Evolutionary conservation across 2,329 filamentous ascomycete genomes (phyloP), one percentile per base, ranked within the genome.

Genomic region (Lizonia empirigonia): DNA sequence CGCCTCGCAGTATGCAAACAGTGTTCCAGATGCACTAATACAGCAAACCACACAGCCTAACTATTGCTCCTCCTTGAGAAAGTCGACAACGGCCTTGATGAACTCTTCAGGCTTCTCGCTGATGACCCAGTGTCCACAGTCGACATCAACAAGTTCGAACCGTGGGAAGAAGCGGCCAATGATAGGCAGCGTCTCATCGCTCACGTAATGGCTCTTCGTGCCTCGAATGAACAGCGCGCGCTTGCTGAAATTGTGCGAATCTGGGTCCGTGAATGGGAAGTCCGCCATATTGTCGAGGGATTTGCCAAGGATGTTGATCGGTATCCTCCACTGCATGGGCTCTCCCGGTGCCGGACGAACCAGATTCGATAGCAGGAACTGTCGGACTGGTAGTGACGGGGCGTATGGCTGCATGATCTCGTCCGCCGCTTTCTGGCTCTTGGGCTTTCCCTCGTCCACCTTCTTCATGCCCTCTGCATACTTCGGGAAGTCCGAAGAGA

Each of bases 361-460:
- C 30, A 97, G 78, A 69, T 97, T 99, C 9, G 89, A 90, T 1
- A 99, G 83, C 13, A 99, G 82, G 72, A 97, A 99, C 68, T 97
- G 92, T 2, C 94, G 87, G 60, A 99, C 87, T 0, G 86, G 78
- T 4, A 95, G 73, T 12, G 87, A 86, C 67, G 83, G 74, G 70
- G 95, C 93, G 68, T 88, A 93, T 1, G 85, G 79, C 44, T 84
- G 74, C 18, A 97, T 77, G 38, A 97, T 91, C 52, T 81, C 78
- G 71, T 97, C 90, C 1, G 93, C 93, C 39, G 96, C 89, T 13
- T 82, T 82, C 63, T 90, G 87, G 59, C 82, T 87, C 12, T 81
- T 85, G 15, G 91, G 80, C 8, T 80, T 77, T 0, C 85, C 83
- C 1, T 82, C 80, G 53, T 96, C 89, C 47, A 99, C 87, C 57